A percentile compares a stretch with the other conserved stretches of the same genome.
Conservation (phyloP, 208 protist genomes). For the Kentomonas sorsogonicus region DNA sequence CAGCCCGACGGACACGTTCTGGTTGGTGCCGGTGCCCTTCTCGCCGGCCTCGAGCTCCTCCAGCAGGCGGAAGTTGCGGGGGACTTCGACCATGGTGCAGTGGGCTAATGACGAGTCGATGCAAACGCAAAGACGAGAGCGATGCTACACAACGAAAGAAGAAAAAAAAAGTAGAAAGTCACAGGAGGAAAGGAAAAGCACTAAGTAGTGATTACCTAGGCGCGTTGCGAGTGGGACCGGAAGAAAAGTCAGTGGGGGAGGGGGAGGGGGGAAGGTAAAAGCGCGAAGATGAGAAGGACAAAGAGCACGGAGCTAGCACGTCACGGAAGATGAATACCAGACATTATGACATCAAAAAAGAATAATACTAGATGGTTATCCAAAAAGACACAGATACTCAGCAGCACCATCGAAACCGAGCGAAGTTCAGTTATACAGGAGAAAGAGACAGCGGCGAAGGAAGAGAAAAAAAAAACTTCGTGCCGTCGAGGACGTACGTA, state of each 20-base stretch:
- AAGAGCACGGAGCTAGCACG: no score
- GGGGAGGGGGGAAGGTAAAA: slow-evolving; percentile 5
- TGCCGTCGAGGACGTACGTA: no score
- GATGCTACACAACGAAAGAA: neutral
- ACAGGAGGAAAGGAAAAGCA: slow-evolving; percentile 2
- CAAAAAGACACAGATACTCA: no score
- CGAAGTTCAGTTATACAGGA: no score
- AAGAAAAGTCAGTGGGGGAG: slow-evolving; percentile 15
- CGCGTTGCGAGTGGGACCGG: neutral
- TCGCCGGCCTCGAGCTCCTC: slow-evolving; percentile 89
- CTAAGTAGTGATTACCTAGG: no score
- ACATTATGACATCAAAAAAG: neutral
- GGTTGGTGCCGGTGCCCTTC: slow-evolving; percentile 82
- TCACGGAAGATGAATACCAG: no score
- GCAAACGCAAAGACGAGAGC: neutral
- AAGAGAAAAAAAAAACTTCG: no score
- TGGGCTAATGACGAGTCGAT: neutral
- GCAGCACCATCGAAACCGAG: no score
- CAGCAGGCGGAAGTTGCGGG: slow-evolving; percentile 87
- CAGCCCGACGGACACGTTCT: slow-evolving; percentile 87
- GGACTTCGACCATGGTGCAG: slow-evolving; percentile 80
- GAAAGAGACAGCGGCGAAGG: neutral
- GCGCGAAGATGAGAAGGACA: no score
- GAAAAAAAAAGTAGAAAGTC: slow-evolving; percentile 7
- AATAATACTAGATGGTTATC: no score